Percentiles rank a stretch among this genome's conserved stretches.
These are phyloP conservation scores for Colletotrichum sp. DNA, from an alignment of 2,329 filamentous ascomycete genomes.

Conservation along the genomic window DNA sequence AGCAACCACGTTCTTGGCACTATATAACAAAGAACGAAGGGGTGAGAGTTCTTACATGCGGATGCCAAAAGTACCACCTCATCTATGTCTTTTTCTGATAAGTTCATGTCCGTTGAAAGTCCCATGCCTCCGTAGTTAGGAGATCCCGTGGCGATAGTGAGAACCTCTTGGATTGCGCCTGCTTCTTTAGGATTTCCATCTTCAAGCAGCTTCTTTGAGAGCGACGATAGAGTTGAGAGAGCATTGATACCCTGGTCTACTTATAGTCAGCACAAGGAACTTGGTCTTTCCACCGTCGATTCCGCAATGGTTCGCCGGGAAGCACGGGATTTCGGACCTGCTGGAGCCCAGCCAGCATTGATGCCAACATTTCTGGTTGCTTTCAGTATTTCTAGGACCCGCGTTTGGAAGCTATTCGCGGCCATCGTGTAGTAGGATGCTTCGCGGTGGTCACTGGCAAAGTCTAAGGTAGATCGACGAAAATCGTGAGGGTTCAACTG, in stretches of 20 bases:
- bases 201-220: not conserved
- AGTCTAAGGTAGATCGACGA: not conserved
- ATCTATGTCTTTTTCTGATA: not conserved
- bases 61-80: not conserved
- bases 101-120: not conserved
- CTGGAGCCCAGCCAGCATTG: not conserved
- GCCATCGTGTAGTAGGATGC: not conserved
- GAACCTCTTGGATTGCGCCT: not conserved
- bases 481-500: not conserved
- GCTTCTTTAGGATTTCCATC: not conserved
- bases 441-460: not conserved
- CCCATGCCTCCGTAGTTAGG: conserved; percentile 8
- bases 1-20: not conserved
- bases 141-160: not conserved
- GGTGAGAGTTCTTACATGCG: not conserved
- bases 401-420: not conserved
- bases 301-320: not conserved
- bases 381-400: not conserved
- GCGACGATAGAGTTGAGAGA: not conserved
- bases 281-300: not conserved
- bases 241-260: not conserved
- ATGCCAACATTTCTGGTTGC: not conserved
- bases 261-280: not conserved
- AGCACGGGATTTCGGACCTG: not conserved
- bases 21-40: not conserved